Conservation (phyloP, 1,139 yeast species). For the Meyerozyma athensensis region DNA sequence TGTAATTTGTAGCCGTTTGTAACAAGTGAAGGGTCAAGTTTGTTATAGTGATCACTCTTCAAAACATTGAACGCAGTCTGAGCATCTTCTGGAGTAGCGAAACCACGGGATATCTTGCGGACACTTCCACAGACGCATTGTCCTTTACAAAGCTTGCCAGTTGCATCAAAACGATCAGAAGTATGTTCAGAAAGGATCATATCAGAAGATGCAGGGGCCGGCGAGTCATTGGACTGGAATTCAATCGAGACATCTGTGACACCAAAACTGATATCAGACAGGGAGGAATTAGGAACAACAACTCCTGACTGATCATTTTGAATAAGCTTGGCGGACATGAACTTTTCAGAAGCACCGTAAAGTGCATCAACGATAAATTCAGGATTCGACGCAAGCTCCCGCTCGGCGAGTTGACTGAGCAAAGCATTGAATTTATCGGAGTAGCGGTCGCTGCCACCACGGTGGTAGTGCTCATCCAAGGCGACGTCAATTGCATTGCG, state of each 20-base stretch:
- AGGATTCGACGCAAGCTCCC: conserved; percentile 1
- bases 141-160: background rate
- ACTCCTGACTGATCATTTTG: too few relatives aligned
- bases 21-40: conserved; percentile 3
- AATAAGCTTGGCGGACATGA: background rate
- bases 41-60: background rate
- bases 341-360: conserved; percentile 1
- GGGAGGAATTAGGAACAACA: too few relatives aligned
- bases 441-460: conserved; percentile 3
- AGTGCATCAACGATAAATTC: conserved; percentile 1
- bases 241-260: background rate
- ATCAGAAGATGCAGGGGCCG: background rate
- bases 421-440: conserved; percentile 1
- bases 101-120: conserved; percentile 1
- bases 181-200: background rate
- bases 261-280: background rate
- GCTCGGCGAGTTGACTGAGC: background rate
- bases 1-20: conserved; percentile 4
- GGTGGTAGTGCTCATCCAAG: conserved; percentile 4
- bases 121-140: conserved; percentile 3
- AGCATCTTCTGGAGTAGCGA: conserved; percentile 3
- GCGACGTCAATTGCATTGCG: conserved; percentile 4
- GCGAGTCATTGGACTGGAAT: background rate
- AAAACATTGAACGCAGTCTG: background rate
- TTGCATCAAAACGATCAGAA: too few relatives aligned